Conservation (phyloP, 2,329 filamentous ascomycete species). For the Shiraia sp. region DNA sequence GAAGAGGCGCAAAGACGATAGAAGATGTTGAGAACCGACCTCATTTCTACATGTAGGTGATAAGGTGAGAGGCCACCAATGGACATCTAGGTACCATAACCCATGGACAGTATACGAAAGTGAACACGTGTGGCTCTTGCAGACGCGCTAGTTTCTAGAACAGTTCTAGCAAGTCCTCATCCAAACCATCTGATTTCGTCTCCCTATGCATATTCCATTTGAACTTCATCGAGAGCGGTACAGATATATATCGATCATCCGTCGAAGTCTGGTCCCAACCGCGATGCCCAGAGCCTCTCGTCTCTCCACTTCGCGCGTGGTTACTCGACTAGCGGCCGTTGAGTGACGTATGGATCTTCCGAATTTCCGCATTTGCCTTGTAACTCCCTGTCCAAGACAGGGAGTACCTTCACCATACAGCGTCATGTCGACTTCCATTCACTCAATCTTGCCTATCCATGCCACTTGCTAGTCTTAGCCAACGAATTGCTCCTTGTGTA, state of each 20-base stretch:
- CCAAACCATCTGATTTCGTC: no score
- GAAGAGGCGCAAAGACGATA: neutral
- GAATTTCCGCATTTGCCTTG: slow-evolving; percentile 7
- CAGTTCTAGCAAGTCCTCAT: no score
- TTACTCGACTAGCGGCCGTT: slow-evolving; percentile 17
- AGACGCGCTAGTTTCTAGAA: no score
- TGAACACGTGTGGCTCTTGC: no score
- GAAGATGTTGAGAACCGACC: neutral
- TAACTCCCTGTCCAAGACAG: neutral
- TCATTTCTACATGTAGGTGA: neutral
- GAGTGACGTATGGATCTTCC: slow-evolving; percentile 24
- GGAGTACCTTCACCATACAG: neutral
- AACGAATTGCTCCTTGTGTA: neutral
- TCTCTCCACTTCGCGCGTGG: slow-evolving; percentile 16
- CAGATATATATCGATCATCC: neutral
- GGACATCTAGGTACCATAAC: no score
- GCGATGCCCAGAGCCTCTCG: slow-evolving; percentile 3
- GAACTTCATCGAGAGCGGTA: no score
- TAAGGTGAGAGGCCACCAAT: neutral
- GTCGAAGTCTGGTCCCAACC: no score
- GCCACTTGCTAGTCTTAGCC: slow-evolving; percentile 5
- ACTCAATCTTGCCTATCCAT: slow-evolving; percentile 1
- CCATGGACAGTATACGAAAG: no score
- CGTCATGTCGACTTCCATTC: neutral
- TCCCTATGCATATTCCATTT: no score